These are phyloP conservation scores for Spiromastix sp. DNA, from an alignment of 2,329 filamentous ascomycete genomes.

Conservation along the genomic window DNA sequence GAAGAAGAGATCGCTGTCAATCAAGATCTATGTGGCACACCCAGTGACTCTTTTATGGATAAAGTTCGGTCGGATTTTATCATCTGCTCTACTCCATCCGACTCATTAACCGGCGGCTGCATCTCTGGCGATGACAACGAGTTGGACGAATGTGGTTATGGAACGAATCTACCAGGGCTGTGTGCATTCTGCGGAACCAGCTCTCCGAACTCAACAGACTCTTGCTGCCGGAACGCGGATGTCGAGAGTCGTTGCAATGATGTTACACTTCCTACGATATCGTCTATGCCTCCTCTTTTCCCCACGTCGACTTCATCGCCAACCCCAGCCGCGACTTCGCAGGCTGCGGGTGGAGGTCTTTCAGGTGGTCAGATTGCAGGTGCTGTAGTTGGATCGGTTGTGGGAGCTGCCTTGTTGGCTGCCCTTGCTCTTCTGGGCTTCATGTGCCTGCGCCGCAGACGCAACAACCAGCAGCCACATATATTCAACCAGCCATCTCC, in stretches of 20 bases:
- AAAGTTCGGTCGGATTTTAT: slow-evolving; percentile 89
- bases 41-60: slow-evolving; percentile 53
- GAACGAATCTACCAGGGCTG: slow-evolving; percentile 58
- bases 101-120: slow-evolving; percentile 65
- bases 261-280: slow-evolving; percentile 63
- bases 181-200: slow-evolving; percentile 79
- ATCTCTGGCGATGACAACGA: slow-evolving; percentile 72
- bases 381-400: slow-evolving; percentile 71
- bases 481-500: slow-evolving; percentile 87
- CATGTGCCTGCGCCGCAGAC: slow-evolving; percentile 46
- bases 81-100: slow-evolving; percentile 73
- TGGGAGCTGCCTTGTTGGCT: slow-evolving; percentile 59
- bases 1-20: slow-evolving; percentile 78
- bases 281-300: slow-evolving; percentile 49
- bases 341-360: slow-evolving; percentile 18
- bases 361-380: slow-evolving; percentile 62
- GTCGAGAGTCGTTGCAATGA: slow-evolving; percentile 62
- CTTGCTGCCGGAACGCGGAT: slow-evolving; percentile 79
- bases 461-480: slow-evolving; percentile 54
- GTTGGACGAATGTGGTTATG: slow-evolving; percentile 76
- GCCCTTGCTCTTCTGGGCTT: slow-evolving; percentile 52
- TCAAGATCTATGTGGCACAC: slow-evolving; percentile 57
- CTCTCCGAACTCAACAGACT: slow-evolving; percentile 85
- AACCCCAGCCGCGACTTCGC: slow-evolving; percentile 35
- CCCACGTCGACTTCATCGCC: slow-evolving; percentile 57